A percentile compares a stretch with the other conserved stretches of the same genome.
Conservation (phyloP, 768 basidiomycete species). For the Russula earlei region DNA sequence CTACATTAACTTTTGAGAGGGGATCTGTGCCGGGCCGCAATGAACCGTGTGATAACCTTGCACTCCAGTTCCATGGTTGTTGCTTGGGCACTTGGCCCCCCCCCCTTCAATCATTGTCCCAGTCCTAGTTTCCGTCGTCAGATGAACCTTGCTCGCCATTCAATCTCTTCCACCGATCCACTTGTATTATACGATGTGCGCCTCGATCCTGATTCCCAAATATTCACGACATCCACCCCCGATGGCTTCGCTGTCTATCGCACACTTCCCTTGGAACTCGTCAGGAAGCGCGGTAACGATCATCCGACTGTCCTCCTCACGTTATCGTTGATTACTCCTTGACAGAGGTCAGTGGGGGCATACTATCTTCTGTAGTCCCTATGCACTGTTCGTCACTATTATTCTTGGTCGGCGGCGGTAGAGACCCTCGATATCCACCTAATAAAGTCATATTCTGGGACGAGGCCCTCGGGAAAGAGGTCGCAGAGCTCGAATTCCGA, state of each 20-base stretch:
- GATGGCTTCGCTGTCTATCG: conserved; percentile 80
- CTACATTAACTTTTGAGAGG: not conserved
- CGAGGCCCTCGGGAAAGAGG: conserved; percentile 63
- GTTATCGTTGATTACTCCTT: conserved; percentile 18
- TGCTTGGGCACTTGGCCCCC: conserved; percentile 12
- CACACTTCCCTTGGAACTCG: conserved; percentile 61
- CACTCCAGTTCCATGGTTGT: not conserved
- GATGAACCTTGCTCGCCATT: conserved; percentile 85
- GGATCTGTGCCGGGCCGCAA: conserved; percentile 6
- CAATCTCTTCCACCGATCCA: conserved; percentile 67
- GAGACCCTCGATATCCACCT: conserved; percentile 80
- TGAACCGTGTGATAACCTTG: not conserved
- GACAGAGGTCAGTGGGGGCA: conserved; percentile 70
- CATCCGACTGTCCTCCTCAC: not conserved
- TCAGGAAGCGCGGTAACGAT: conserved; percentile 69
- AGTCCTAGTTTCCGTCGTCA: conserved; percentile 22
- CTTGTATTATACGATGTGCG: conserved; percentile 67
- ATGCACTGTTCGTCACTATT: conserved; percentile 74
- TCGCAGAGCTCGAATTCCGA: conserved; percentile 83
- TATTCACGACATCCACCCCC: conserved; percentile 73
- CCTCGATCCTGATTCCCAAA: conserved; percentile 70
- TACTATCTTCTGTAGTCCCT: conserved; percentile 66
- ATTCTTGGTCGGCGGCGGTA: conserved; percentile 81
- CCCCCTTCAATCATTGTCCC: conserved; percentile 3
- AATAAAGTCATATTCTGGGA: conserved; percentile 93